Base-by-base conservation (phyloP, 805 yeast species). In the Ogataea sp. region DNA sequence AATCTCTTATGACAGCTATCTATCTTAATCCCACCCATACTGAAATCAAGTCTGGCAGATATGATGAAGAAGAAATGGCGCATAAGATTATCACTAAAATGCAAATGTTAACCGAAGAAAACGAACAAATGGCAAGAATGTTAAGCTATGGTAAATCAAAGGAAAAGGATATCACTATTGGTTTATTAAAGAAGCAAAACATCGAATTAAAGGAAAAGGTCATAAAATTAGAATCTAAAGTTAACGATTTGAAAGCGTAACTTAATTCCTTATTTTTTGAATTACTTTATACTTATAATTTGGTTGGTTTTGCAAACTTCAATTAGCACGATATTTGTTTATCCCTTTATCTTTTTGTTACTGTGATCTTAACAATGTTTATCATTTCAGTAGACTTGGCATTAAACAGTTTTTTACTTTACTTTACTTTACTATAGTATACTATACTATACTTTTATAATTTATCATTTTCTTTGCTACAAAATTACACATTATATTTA, bases 61-160 rank as follows among this genome's bases (percentile, higher is more conserved):
- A 75, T 54, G 94, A 85, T 50, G 81, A 76, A 37, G 78, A 83
- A 50, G 88, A 83, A 40, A 61, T 83, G 35, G 78, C 89, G 13
- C 93, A 85, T 53, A 79, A 80, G 49, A 74, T 84, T 42, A 65
- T 85, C 30, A 68, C 70, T 31, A 76, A 83, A 49, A 50, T 86
- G 46, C 73, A 74, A 39, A 62, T 70, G 41, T 60, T 86, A 43
- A 75, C 75, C 16, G 71, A 70, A 34, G 95, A 86, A 53, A 86
- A 86, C 53, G 79, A 78, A 41, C 78, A 71, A 45, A 67, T 86
- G 61, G 70, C 80, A 44, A 75, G 75, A 49, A 76, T 83, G 79
- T 57, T 84, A 10, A 78, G 88, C 46, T 80, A 70, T 57, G 86
- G 95, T n/a, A 78, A 79, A 53, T 70, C 83, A 32, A 81, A 80